Base-by-base conservation (phyloP, 2,329 filamentous ascomycete species). In the Chaetomium olivaceum region DNA sequence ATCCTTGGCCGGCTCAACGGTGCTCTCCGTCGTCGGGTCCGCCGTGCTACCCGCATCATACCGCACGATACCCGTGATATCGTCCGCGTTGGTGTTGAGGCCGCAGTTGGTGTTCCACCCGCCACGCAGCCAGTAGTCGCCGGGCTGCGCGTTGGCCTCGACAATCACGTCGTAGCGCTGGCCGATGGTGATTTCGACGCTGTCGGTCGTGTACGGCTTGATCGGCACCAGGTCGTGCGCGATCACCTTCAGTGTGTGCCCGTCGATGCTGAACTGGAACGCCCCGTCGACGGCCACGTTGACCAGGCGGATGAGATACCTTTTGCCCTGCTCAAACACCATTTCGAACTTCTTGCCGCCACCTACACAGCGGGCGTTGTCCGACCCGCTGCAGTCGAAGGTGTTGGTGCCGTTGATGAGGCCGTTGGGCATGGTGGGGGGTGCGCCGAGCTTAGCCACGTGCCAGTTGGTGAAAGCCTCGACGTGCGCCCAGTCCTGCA, bases 161-260 rank as follows among this genome's bases (percentile, higher is more conserved):
- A 84, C 76, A 27, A 85, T 73, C 5, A 84, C 69, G 67, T 84
- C 81, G 69, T 81, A 81, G 3, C 82, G 74, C 69, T 77, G 74
- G n/a, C 81, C 81, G 68, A 83, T 81, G 7, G 75, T 77, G 55
- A 85, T 19, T 36, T 56, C 71, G 4, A 87, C 58, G 23, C 76
- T 76, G 52, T 62, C 60, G 36, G 51, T 62, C 0, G 75, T 75
- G 66, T 83, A 89, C 0, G 87, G 86, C 27, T 78, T 71, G 27
- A 89, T 79, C 2, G 86, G 84, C 0, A 89, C 83, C 4, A 89
- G 75, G 66, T 88, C 87, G n/a, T 75, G 77, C 0, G 81, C 79
- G 48, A 89, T 86, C 43, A 89, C 85, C 0, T 78, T 83, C 69
- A 89, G 73, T 0, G 72, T 80, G 73, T 89, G 87, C 59, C 83